These are phyloP conservation scores for Psidium friedrichsthalianum DNA, from an alignment of 345 rosid genomes.

Conservation along the genomic window DNA sequence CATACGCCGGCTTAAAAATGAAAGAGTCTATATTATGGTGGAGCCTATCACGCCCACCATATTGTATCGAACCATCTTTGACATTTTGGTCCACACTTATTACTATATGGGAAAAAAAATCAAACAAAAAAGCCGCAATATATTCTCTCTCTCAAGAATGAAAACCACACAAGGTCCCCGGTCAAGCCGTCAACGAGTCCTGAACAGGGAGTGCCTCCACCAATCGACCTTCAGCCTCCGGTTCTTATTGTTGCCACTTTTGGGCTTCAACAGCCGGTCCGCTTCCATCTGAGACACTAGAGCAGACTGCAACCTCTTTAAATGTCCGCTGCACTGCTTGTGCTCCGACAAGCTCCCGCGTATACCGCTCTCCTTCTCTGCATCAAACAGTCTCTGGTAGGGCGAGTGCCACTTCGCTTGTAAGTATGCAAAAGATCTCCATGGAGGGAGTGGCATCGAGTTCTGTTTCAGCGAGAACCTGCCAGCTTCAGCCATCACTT, in stretches of 20 bases:
- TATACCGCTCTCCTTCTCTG: slow-evolving; percentile 15
- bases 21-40: not conserved
- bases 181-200: not conserved
- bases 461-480: slow-evolving; percentile 76
- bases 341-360: slow-evolving; percentile 19
- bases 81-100: not conserved
- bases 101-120: not conserved
- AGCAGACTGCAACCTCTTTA: slow-evolving; percentile 55
- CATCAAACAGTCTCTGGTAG: slow-evolving; percentile 38
- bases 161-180: not conserved
- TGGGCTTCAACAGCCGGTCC: slow-evolving; percentile 43
- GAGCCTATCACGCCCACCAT: not conserved
- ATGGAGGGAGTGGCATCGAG: slow-evolving; percentile 94
- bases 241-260: slow-evolving; percentile 13
- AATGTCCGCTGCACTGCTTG: slow-evolving; percentile 50
- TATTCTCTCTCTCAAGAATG: not conserved
- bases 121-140: not conserved
- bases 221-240: slow-evolving; percentile 45
- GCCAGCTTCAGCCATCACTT: slow-evolving; percentile 84
- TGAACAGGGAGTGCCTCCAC: slow-evolving; percentile 26
- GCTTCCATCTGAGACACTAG: slow-evolving; percentile 48
- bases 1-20: not conserved
- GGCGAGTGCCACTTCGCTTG: slow-evolving; percentile 82
- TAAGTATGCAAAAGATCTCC: slow-evolving; percentile 84
- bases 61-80: not conserved